A percentile compares a stretch with the other conserved stretches of the same genome.
These are phyloP conservation scores for Halenospora varia DNA, from an alignment of 495 filamentous ascomycete species.

Conservation along the genomic window DNA sequence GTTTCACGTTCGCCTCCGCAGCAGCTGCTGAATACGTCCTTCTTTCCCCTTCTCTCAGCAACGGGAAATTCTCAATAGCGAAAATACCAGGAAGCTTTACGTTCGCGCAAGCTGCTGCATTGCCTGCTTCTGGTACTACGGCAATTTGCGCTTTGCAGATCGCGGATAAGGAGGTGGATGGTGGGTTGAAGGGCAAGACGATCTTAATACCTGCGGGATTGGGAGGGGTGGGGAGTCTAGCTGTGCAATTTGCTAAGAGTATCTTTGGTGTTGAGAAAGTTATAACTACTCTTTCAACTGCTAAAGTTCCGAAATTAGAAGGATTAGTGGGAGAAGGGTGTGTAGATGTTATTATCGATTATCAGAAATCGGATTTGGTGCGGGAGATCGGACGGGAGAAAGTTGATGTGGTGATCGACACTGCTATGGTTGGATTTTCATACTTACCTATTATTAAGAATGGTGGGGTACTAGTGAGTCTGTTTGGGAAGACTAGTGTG, in stretches of 20 bases:
- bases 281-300: slow-evolving; percentile 49
- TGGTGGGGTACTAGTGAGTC: slow-evolving; percentile 35
- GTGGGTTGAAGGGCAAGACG: slow-evolving; percentile 45
- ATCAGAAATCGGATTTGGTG: slow-evolving; percentile 34
- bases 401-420: slow-evolving; percentile 50
- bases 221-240: slow-evolving; percentile 43
- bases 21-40: neutral
- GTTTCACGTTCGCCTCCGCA: neutral
- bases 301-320: slow-evolving; percentile 41
- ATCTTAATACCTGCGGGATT: slow-evolving; percentile 49
- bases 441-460: slow-evolving; percentile 34
- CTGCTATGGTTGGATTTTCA: slow-evolving; percentile 32
- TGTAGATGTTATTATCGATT: slow-evolving; percentile 39
- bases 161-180: neutral
- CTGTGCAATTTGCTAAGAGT: slow-evolving; percentile 45
- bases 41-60: neutral
- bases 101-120: neutral
- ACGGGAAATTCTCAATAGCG: neutral
- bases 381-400: slow-evolving; percentile 35
- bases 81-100: neutral
- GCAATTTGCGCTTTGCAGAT: neutral
- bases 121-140: neutral
- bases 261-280: slow-evolving; percentile 42
- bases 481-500: slow-evolving; percentile 18
- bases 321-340: slow-evolving; percentile 29